These are phyloP conservation scores for Phytophthora pini DNA, from an alignment of 352 stramenopile genomes.

Conservation along the genomic window DNA sequence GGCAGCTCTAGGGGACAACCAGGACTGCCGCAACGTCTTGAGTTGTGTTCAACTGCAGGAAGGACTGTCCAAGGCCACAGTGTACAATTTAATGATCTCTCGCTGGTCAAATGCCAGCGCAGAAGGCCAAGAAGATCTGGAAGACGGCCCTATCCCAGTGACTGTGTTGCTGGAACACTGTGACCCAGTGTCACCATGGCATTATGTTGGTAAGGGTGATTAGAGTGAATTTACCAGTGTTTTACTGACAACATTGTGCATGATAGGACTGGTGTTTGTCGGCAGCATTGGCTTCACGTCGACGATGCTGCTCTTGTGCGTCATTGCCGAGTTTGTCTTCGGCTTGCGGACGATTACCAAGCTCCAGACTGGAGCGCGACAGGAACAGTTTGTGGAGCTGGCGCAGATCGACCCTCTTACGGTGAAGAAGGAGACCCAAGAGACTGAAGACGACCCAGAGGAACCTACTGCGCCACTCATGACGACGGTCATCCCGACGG, in stretches of 20 bases:
- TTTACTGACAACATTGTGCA: background rate
- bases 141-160: slow-evolving; percentile 22
- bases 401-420: slow-evolving; percentile 38
- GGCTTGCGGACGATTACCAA: slow-evolving; percentile 50
- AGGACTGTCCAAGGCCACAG: slow-evolving; percentile 38
- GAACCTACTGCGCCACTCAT: slow-evolving; percentile 28
- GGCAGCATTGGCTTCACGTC: slow-evolving; percentile 52
- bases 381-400: slow-evolving; percentile 46
- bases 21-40: slow-evolving; percentile 37
- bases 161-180: slow-evolving; percentile 46
- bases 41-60: slow-evolving; percentile 43
- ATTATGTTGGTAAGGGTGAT: slow-evolving; percentile 41
- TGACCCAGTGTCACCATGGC: slow-evolving; percentile 44
- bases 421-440: slow-evolving; percentile 16
- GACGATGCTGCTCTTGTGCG: slow-evolving; percentile 44
- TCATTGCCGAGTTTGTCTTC: slow-evolving; percentile 57
- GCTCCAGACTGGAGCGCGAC: slow-evolving; percentile 37
- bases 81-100: slow-evolving; percentile 58
- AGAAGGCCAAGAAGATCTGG: slow-evolving; percentile 1
- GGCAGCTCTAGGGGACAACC: slow-evolving; percentile 18
- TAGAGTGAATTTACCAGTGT: background rate
- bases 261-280: slow-evolving; percentile 46
- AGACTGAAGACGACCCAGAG: slow-evolving; percentile 12
- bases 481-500: slow-evolving; percentile 11
- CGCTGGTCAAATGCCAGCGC: slow-evolving; percentile 20